Base-by-base conservation (phyloP, 768 basidiomycete genomes). In the Leccinum aurantiacum region DNA sequence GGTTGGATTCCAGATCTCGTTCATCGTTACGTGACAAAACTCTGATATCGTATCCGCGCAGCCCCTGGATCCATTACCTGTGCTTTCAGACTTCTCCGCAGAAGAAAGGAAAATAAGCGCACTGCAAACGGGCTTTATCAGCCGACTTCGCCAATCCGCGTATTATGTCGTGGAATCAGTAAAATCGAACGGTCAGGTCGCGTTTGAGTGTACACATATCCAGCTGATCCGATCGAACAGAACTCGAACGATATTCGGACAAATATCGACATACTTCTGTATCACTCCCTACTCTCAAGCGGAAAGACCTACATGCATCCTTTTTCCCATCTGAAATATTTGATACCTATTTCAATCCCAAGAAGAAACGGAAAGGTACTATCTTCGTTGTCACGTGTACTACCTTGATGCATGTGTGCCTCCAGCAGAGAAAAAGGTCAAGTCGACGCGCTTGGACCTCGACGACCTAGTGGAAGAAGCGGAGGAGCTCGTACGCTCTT, bases 281-380 rank as follows among this genome's bases (percentile, higher is more conserved):
- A 7, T 80, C 82, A 1, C 86, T 86, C 58, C 89, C 91, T 11
- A 77, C 82, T 41, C 78, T 94, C 60, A 89, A 87, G 69, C 80
- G 84, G 53, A 85, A 82, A 63, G 86, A 90, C 27, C 75, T 94
- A 4, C 83, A 92, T 61, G 80, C 82, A 57, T 82, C 88, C 0
- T 93, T 91, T 77, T 94, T 94, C 65, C 92, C 92, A 6, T 70
- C 79, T 14, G 87, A 86, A 44, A 81, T 94, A 49, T 87, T 91
- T 58, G 90, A 92, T 44, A 80, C 80, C 10, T 90, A 90, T 70
- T 94, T 94, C 74, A 89, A 91, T 69, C 87, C 88, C 3, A 85
- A 78, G 68, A 83, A 84, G 65, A 90, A 82, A 71, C 80, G 80
- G 63, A 86, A 82, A 77, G 65, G 85, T 67, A 24, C 10, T 27